Evolutionary conservation across 2,329 filamentous ascomycete genomes (phyloP).

Genomic region (Colletotrichum endophyticum): DNA sequence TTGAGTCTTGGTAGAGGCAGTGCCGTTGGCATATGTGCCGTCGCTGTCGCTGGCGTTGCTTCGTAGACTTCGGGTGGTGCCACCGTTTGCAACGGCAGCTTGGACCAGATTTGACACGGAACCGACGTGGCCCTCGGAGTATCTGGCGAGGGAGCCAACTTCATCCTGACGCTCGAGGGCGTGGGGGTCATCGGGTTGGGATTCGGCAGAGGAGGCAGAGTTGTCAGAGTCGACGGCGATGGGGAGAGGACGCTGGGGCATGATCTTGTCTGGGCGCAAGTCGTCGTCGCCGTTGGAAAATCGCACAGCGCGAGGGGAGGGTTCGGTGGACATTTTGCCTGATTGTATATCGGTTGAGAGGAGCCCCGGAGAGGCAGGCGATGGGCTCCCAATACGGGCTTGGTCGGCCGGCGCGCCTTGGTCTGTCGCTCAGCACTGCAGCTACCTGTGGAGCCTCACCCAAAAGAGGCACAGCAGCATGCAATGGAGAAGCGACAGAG

Average conservation of each 20-base stretch:
- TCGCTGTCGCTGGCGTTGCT: slow-evolving; percentile 28
- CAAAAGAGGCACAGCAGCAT: slow-evolving; percentile 18
- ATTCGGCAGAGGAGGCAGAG: slow-evolving; percentile 52
- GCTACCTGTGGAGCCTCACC: slow-evolving; percentile 16
- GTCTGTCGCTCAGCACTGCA: slow-evolving; percentile 18
- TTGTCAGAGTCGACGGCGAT: slow-evolving; percentile 50
- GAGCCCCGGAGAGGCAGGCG: neutral
- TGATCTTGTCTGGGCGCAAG: slow-evolving; percentile 45
- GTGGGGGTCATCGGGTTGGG: slow-evolving; percentile 47
- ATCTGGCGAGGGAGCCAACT: slow-evolving; percentile 47
- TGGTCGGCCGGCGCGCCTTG: slow-evolving; percentile 9
- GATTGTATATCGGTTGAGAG: slow-evolving; percentile 3
- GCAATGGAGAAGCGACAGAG: slow-evolving; percentile 8
- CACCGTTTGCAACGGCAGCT: slow-evolving; percentile 14
- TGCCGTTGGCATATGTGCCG: slow-evolving; percentile 27
- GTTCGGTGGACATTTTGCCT: slow-evolving; percentile 39
- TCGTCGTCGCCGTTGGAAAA: slow-evolving; percentile 58
- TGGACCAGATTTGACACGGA: slow-evolving; percentile 45
- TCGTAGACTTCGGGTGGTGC: slow-evolving; percentile 17
- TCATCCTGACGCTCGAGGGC: slow-evolving; percentile 55
- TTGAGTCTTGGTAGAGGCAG: slow-evolving; percentile 53
- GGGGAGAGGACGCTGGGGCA: slow-evolving; percentile 38
- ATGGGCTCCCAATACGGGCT: slow-evolving; percentile 1
- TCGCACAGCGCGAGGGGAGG: slow-evolving; percentile 60
- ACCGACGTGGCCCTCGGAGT: slow-evolving; percentile 45